Percentiles rank a stretch among this genome's conserved stretches.
phyloP scores from a whole-genome alignment of 2,329 filamentous ascomycete genomes.

The Malbranchea zuffiana region DNA sequence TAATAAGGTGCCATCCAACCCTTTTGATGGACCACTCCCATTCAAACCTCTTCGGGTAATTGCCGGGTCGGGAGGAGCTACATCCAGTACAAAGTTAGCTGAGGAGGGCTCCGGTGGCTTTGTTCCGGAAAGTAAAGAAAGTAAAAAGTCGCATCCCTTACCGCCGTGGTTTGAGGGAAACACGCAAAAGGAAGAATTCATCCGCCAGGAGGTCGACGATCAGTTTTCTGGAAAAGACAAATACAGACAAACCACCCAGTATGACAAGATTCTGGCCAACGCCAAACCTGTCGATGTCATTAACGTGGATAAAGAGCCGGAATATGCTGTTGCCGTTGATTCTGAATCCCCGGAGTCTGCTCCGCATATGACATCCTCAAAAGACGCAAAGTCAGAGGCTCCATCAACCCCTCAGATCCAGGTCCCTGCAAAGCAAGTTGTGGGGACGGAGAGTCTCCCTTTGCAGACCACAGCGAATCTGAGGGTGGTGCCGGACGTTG shows the following conservation, averaged over 20 bases:
- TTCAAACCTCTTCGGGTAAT: constrained; percentile 61
- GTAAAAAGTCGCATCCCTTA: constrained; percentile 26
- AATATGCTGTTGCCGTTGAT: too few relatives aligned
- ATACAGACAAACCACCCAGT: constrained; percentile 21
- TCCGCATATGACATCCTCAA: too few relatives aligned
- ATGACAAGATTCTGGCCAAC: constrained; percentile 15
- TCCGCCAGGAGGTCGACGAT: constrained; percentile 24
- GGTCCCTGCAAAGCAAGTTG: too few relatives aligned
- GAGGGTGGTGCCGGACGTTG: background rate
- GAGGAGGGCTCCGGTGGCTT: constrained; percentile 53
- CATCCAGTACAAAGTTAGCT: constrained; percentile 39
- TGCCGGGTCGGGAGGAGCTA: constrained; percentile 29
- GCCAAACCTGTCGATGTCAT: constrained; percentile 11
- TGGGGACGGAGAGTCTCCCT: too few relatives aligned
- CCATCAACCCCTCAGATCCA: constrained; percentile 1
- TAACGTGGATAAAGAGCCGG: constrained; percentile 11
- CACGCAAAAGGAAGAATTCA: constrained; percentile 23
- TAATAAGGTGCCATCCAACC: constrained; percentile 37
- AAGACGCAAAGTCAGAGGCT: too few relatives aligned
- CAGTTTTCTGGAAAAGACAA: constrained; percentile 10
- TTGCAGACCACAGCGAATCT: background rate
- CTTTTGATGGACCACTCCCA: constrained; percentile 71
- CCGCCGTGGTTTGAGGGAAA: constrained; percentile 39
- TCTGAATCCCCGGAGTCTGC: background rate
- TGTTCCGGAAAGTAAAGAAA: constrained; percentile 31